A percentile compares a stretch with the other conserved stretches of the same genome.
These are phyloP conservation scores for Xylaria sp. DNA, from an alignment of 2,329 filamentous ascomycete genomes.

Conservation along the genomic window DNA sequence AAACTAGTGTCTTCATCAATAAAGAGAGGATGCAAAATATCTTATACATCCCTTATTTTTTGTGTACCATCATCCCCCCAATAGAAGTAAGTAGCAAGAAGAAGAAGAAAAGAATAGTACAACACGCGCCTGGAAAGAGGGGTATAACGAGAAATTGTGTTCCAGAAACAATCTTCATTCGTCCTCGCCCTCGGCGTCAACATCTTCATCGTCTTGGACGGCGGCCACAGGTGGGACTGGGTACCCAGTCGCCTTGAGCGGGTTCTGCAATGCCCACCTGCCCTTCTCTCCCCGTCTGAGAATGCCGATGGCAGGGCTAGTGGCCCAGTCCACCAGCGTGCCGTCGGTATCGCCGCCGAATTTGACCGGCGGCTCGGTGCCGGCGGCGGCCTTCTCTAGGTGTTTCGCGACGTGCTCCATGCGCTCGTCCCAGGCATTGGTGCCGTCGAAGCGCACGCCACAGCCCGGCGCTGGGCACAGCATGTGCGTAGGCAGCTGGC, in stretches of 20 bases:
- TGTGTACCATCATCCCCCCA: conserved; percentile 15
- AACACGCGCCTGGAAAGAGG: conserved; percentile 10
- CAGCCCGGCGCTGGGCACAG: conserved; percentile 73
- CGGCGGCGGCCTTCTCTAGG: conserved; percentile 66
- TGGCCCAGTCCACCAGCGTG: conserved; percentile 48
- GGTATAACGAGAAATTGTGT: conserved; percentile 15
- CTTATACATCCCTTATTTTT: conserved; percentile 12
- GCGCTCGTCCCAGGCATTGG: conserved; percentile 77
- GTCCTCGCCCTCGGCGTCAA: conserved; percentile 48
- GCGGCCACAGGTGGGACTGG: conserved; percentile 10
- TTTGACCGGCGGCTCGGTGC: conserved; percentile 44
- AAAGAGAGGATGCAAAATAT: not conserved
- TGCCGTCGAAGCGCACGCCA: conserved; percentile 65
- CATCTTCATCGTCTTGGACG: conserved; percentile 41
- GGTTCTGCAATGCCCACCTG: conserved; percentile 46
- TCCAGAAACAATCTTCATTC: conserved; percentile 34
- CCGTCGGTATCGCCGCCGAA: conserved; percentile 46
- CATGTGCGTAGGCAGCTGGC: conserved; percentile 69
- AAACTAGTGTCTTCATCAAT: not conserved
- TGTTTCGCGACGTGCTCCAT: conserved; percentile 91
- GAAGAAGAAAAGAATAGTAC: not conserved
- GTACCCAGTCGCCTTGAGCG: conserved; percentile 41
- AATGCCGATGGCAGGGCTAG: conserved; percentile 46
- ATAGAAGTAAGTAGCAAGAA: conserved; percentile 9
- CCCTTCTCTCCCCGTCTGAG: conserved; percentile 43